These are phyloP conservation scores for Solanum sejunctum DNA, from an alignment of 257 asterid genomes.

Conservation along the genomic window DNA sequence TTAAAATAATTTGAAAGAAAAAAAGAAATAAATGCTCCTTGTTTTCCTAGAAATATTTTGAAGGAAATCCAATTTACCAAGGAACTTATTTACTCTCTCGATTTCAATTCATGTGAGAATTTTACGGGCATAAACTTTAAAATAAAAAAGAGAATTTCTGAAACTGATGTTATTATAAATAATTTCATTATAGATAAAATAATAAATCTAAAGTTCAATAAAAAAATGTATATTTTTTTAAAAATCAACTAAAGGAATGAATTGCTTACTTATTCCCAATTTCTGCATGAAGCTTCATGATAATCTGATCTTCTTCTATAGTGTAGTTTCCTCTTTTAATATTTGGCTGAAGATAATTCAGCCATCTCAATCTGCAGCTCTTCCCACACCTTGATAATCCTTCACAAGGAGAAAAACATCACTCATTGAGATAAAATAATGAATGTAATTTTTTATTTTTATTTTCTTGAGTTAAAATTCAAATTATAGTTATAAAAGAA, in stretches of 20 bases:
- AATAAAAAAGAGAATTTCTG: too few species aligned
- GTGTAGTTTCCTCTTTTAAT: not conserved
- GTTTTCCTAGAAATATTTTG: too few species aligned
- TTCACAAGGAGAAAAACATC: not conserved
- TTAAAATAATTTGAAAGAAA: too few species aligned
- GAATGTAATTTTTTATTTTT: not conserved
- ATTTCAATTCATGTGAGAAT: too few species aligned
- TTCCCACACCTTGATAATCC: not conserved
- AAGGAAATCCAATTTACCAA: too few species aligned
- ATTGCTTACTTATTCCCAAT: not conserved
- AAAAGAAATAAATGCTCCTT: too few species aligned
- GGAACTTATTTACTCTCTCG: too few species aligned
- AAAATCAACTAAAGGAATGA: not conserved
- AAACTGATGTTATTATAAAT: not conserved
- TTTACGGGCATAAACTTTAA: too few species aligned
- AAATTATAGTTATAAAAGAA: too few species aligned
- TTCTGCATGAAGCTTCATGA: not conserved
- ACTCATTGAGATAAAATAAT: not conserved
- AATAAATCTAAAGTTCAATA: too few species aligned
- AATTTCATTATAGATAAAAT: too few species aligned
- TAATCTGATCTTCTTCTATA: not conserved
- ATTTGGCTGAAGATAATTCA: not conserved
- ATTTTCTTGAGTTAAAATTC: not conserved
- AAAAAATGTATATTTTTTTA: too few species aligned
- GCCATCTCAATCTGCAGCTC: not conserved